These are phyloP conservation scores for Arachis stenosperma DNA, from an alignment of 306 rosid species.

Conservation along the genomic window DNA sequence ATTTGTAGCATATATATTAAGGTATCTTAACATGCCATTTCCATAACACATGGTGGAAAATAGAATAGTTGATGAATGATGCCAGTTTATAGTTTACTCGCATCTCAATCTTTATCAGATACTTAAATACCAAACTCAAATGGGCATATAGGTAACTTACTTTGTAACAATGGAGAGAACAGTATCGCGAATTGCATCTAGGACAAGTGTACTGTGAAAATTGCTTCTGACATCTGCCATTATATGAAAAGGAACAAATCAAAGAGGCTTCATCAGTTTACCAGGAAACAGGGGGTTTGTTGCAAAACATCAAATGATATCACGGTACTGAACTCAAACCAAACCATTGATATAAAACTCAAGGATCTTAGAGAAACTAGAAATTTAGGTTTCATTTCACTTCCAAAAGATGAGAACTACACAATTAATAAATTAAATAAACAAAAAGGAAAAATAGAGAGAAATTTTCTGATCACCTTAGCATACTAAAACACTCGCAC, in stretches of 20 bases:
- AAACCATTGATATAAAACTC: not conserved
- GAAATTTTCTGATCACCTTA: not conserved
- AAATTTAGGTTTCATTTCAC: not conserved
- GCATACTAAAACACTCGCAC: not conserved
- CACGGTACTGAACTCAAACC: not conserved
- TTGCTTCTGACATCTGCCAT: slow-evolving; percentile 84
- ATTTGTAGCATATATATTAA: not conserved
- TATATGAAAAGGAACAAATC: not conserved
- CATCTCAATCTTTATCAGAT: slow-evolving; percentile 17
- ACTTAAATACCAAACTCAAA: slow-evolving; percentile 20
- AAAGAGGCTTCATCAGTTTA: slow-evolving; percentile 16
- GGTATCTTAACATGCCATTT: slow-evolving; percentile 15
- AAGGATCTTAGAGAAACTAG: not conserved
- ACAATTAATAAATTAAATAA: not conserved
- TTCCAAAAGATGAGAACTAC: not conserved
- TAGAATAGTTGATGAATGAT: not conserved
- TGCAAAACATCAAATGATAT: not conserved
- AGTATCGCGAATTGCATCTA: slow-evolving; percentile 88
- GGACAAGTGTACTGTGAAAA: slow-evolving; percentile 95
- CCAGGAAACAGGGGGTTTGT: not conserved
- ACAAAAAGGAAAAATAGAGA: not conserved
- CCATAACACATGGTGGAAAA: slow-evolving; percentile 7
- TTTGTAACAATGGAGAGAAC: slow-evolving; percentile 88
- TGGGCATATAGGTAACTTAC: slow-evolving; percentile 39
- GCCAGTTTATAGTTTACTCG: slow-evolving; percentile 5